Evolutionary conservation across 2,329 filamentous ascomycete species (phyloP).

Genomic region (Ceratocystis cacaofunesta): DNA sequence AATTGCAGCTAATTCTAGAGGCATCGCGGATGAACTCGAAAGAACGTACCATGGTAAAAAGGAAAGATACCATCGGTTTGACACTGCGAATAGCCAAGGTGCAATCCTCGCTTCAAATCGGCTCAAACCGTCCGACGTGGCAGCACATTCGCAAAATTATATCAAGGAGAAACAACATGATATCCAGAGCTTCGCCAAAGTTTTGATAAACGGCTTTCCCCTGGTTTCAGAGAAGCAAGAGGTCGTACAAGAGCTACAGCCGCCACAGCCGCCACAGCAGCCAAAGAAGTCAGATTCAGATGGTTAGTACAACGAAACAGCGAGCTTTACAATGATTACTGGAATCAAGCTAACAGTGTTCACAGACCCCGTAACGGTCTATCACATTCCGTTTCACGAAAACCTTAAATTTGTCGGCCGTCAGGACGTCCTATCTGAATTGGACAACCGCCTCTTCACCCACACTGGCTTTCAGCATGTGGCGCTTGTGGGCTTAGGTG

Average conservation of each 20-base stretch:
- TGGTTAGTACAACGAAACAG: background rate
- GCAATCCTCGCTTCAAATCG: no score
- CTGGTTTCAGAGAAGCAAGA: background rate
- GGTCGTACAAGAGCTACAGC: no score
- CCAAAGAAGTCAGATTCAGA: background rate
- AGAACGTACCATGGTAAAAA: fast-evolving
- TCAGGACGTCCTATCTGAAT: background rate
- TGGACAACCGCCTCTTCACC: background rate
- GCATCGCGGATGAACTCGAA: no score
- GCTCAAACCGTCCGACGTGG: no score
- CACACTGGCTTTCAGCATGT: background rate
- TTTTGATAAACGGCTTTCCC: no score
- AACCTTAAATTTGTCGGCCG: background rate
- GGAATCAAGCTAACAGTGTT: background rate
- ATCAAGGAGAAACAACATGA: no score
- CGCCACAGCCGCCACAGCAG: background rate
- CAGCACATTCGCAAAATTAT: no score
- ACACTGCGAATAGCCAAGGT: constrained; percentile 15
- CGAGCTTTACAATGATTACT: no score
- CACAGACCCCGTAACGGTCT: background rate
- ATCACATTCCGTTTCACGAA: background rate
- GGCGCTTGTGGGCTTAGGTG: background rate
- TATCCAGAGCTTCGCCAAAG: no score
- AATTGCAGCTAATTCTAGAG: no score
- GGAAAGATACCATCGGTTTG: constrained; percentile 18